Evolutionary conservation across 2,329 filamentous ascomycete species (phyloP).

Genomic region (Phaeosphaeriaceae sp.): DNA sequence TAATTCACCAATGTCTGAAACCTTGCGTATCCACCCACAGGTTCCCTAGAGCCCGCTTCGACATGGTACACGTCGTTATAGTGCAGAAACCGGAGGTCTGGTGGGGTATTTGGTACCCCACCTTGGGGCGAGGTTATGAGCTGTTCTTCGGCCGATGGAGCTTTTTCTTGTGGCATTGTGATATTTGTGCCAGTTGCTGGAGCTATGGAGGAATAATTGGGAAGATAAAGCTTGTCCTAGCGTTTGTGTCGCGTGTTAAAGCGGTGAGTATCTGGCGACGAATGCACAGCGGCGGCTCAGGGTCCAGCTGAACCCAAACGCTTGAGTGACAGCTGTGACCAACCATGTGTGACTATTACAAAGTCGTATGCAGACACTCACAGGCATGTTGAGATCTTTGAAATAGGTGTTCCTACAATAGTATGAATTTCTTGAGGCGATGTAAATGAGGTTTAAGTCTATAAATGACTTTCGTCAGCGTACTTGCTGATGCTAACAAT

Average conservation of each 20-base stretch:
- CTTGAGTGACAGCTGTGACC: slow-evolving; percentile 16
- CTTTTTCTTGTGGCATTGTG: slow-evolving; percentile 35
- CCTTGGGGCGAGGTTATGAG: slow-evolving; percentile 52
- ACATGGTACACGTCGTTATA: slow-evolving; percentile 96
- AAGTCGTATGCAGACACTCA: slow-evolving; percentile 22
- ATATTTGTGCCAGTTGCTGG: slow-evolving; percentile 1
- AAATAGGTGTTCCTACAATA: neutral
- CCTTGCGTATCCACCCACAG: slow-evolving; percentile 78
- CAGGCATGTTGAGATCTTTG: slow-evolving; percentile 2
- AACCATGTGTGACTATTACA: slow-evolving; percentile 28
- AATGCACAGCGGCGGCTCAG: slow-evolving; percentile 25
- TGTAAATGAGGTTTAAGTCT: neutral
- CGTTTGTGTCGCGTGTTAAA: slow-evolving; percentile 23
- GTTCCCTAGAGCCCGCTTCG: slow-evolving; percentile 76
- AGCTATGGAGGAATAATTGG: neutral
- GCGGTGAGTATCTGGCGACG: slow-evolving; percentile 33
- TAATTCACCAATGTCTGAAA: slow-evolving; percentile 81
- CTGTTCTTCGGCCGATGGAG: slow-evolving; percentile 39
- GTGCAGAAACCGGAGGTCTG: slow-evolving; percentile 82
- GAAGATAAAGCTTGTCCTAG: slow-evolving; percentile 5
- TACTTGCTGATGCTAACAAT: neutral
- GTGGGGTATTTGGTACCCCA: slow-evolving; percentile 54
- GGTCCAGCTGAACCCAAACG: slow-evolving; percentile 32
- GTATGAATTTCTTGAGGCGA: neutral
- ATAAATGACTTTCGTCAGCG: neutral